These are phyloP conservation scores for Mytilinidion resinicola DNA, from an alignment of 495 filamentous ascomycete genomes.

Conservation along the genomic window DNA sequence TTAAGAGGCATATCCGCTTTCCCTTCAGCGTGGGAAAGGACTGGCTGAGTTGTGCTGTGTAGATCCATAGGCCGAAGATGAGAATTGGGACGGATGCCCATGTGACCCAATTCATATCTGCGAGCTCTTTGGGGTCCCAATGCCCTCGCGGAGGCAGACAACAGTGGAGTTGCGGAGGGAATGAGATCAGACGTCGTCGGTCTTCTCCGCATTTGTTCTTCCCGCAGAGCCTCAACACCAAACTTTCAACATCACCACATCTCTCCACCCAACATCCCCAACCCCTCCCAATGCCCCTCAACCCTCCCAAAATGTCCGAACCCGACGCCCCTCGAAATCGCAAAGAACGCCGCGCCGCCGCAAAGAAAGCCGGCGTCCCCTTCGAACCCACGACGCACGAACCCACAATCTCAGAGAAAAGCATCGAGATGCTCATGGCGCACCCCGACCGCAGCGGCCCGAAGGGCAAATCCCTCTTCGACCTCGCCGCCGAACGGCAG, in stretches of 20 bases:
- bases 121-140: neutral
- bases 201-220: neutral
- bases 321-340: conserved; percentile 35
- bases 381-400: conserved; percentile 39
- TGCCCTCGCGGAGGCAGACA: neutral
- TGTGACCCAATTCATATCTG: conserved; percentile 29
- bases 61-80: conserved; percentile 49
- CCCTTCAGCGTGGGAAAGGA: conserved; percentile 64
- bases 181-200: neutral
- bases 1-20: conserved; percentile 82
- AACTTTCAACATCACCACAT: neutral
- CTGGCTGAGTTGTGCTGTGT: conserved; percentile 49
- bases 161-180: neutral
- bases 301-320: neutral
- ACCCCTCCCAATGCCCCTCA: neutral
- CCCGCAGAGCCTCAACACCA: neutral
- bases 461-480: conserved; percentile 54
- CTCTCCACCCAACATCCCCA: neutral
- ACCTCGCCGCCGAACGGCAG: conserved; percentile 54
- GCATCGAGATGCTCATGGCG: conserved; percentile 40
- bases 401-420: conserved; percentile 29
- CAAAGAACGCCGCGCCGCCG: conserved; percentile 37
- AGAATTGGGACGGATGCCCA: conserved; percentile 52
- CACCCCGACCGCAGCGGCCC: conserved; percentile 54
- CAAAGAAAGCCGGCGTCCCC: neutral